Base-by-base conservation (phyloP, 192 early-diverging fungal species). In the Gonapodya sp. region DNA sequence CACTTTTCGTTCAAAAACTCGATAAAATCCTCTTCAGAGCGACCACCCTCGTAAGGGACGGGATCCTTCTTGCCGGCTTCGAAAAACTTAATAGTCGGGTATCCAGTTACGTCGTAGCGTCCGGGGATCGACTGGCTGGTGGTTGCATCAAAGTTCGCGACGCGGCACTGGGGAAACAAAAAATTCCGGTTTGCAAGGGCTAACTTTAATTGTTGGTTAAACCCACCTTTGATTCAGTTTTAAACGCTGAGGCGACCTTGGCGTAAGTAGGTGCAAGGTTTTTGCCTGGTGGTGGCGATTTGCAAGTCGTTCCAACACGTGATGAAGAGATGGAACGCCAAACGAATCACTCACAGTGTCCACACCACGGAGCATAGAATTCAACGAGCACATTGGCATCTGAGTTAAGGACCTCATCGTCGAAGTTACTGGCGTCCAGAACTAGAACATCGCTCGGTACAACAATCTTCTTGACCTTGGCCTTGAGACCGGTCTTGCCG, bases 291-390 rank as follows among this genome's bases (percentile, higher is more conserved):
- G 79, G 64, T 32, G 33, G 81, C 37, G 81, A 64, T 36, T 33
- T 33, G 37, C 0, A 30, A 79, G n/a, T n/a, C n/a, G n/a, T n/a
- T n/a, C n/a, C n/a, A n/a, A n/a, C n/a, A n/a, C n/a, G n/a, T 30
- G 64, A 16, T 72, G 64, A 72, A 72, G 64, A 30, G 64, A 72
- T 72, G 64, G 64, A 16, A 72, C 64, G 64, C 30, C 30, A 72
- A 72, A 30, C 64, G 30, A 18, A 14, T 33, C 34, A 34, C 30
- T 36, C 75, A 35, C 83, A 64, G 74, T 81, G 36, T 24, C 34
- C 81, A 83, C 94, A 96, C 94, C 94, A 97, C 31, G 93, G 92
- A 30, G 96, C 96, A 86, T 93, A 96, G 85, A 97, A 98, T 85
- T 95, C 94, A 35, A 97, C 96, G 81, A 99, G 85, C 2, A 92